Evolutionary conservation across 352 stramenopile genomes (phyloP), one percentile per base, ranked within the genome.

Genomic region (Phytopythium montanum): DNA sequence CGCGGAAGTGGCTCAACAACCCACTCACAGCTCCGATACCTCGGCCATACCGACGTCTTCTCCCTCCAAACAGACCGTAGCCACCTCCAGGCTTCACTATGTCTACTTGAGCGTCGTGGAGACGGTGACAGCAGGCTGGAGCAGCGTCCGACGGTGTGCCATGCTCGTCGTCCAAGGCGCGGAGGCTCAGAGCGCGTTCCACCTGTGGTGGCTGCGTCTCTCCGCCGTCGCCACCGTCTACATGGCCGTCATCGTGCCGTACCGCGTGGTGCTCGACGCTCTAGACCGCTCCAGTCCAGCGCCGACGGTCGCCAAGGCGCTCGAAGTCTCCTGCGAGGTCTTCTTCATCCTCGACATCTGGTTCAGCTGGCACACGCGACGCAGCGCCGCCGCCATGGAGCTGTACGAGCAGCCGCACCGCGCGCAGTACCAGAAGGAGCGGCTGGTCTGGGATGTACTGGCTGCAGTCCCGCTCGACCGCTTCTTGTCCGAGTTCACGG

Each of bases 281-380:
- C 50, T 83, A 7, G 44, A 68, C n/a, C 69, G 74, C 0, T 42
- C 38, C 0, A 69, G 62, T 0, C 2, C 31, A 0, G 26, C 76
- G 18, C 56, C 69, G 0, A 56, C 45, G 5, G 21, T 62, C 5
- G 52, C 63, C 3, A 73, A 73, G 1, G 51, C 53, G 0, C 13
- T 73, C 1, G 54, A 70, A 18, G 21, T 80, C 10, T 34, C 75
- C 4, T 81, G 74, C 42, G 75, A 85, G 45, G 25, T 87, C 0
- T 41, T 76, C 10, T 88, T 87, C 36, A 57, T 64, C 2, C 18
- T 70, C 10, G 79, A 88, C 56, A 68, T 88, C 23, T 79, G 73
- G 69, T 76, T 85, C 57, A 82, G 62, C 48, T 79, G 64, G 64
- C 65, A 73, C 25, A 57, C 85, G 0, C 65, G 74, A 9, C 51